Evolutionary conservation across 73 alveolate species (phyloP), one percentile per base, ranked within the genome.

Genomic region (Blepharisma japonicum): DNA sequence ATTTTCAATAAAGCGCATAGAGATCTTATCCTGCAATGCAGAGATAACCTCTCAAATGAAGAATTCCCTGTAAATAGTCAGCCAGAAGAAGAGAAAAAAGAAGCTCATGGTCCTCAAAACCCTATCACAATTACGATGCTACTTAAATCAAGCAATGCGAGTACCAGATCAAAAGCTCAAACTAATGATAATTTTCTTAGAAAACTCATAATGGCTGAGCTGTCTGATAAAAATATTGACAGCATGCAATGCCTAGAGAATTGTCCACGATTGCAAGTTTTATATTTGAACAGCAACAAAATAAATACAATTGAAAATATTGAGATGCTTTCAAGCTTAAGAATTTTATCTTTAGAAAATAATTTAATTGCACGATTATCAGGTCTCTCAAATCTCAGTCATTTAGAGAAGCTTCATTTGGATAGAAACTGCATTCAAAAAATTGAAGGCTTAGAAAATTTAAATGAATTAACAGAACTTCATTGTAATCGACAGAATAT

Each of bases 351-450:
- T 2, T 61, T 61, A 25, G 74, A 61, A 61, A 14, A n/a, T 8
- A 61, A 61, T 61, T 25, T 61, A 2, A 61, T 61, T 2, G 1
- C 14, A 61, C 14, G 23, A 25, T 9, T 61, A 8, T n/a, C 14
- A 61, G 47, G 47, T 18, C 74, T 61, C 23, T n/a, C 39, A 61
- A 61, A 11, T 25, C 23, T 61, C 2, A 61, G 49, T 5, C 18
- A 8, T 20, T 61, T 61, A 61, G 74, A 61, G 23, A 61, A 61
- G 47, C 46, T 14, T 20, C 23, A 61, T 61, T 61, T 61, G 47
- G 74, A 61, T 61, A 14, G 46, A 8, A 61, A 61, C 5, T 61
- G 14, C 23, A 61, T 61, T 20, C 14, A 61, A 25, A 14, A 9
- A 8, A 61, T 61, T 8, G 74, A 61, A 61, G 47, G 47, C 11